Evolutionary conservation across 1,284 basidiomycete species (phyloP), one percentile per base, ranked within the genome.

Genomic region (Phellopilus nigrolimitatus): DNA sequence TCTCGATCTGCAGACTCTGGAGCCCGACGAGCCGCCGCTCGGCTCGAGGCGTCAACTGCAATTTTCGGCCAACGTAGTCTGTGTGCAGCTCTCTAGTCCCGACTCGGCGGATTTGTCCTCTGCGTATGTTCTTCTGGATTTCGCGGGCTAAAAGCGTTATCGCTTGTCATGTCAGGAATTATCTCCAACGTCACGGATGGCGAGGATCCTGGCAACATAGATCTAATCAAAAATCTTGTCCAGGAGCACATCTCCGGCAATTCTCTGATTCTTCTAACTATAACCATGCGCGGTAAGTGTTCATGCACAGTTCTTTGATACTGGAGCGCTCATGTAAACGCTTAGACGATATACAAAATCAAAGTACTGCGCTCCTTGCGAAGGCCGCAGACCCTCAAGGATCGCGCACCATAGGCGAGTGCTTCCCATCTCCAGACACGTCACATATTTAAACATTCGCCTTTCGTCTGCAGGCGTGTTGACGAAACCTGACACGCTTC

Each of bases 21-120:
- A 42, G 2, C 40, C 22, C 51, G 47, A 38, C 19, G 30, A 37
- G 19, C 41, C 24, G 8, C 38, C 40, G 1, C 22, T 51, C 15
- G 24, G 24, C 13, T 21, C 25, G 8, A 43, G n/a, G 19, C 59
- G 56, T 25, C 25, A 62, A 0, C 51, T 69, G 8, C 46, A 59
- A 3, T 78, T 77, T 58, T 76, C 74, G 4, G 53, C 60, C 13
- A 73, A 76, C 57, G 64, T 68, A 1, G 68, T 78, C 3, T 74
- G 71, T 51, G 59, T 78, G 12, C 71, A 75, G 34, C 51, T 78
- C 0, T 59, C 66, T 45, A 75, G 72, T 15, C 72, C 73, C 0
- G 71, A 72, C 0, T 53, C 73, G 8, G 70, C 71, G 0, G 72
- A 76, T 47, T 47, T 76, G 28, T 65, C 68, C 0, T 75, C 76